Evolutionary conservation across 192 early-diverging fungal species (phyloP).

Genomic region (Kickxella alabastrina): DNA sequence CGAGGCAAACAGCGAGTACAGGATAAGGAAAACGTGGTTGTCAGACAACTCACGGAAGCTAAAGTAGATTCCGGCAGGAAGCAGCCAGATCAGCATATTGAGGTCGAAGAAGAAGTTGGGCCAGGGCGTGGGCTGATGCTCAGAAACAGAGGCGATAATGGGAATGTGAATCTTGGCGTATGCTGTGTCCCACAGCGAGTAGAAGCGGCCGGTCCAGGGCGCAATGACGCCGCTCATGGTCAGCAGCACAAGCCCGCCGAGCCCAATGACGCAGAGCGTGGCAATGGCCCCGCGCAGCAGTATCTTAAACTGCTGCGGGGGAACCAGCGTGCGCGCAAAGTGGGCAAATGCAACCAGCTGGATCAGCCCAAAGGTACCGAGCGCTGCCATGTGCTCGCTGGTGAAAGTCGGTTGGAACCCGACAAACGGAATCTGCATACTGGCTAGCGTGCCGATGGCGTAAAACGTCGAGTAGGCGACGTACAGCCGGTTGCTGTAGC

Average conservation of each 20-base stretch:
- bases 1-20: slow-evolving; percentile 95
- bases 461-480: slow-evolving; percentile 99
- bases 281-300: slow-evolving; percentile 70
- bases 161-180: slow-evolving; percentile 99
- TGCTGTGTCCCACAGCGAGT: slow-evolving; percentile 99
- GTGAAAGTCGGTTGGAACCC: slow-evolving; percentile 97
- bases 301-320: slow-evolving; percentile 79
- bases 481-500: slow-evolving; percentile 89
- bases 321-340: slow-evolving; percentile 72
- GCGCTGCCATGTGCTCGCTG: slow-evolving; percentile 98
- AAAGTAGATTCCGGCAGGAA: slow-evolving; percentile 97
- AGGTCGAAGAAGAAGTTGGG: slow-evolving; percentile 99
- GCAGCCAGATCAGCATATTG: slow-evolving; percentile 90
- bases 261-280: slow-evolving; percentile 47
- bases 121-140: slow-evolving; percentile 99
- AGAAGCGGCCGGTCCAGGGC: slow-evolving; percentile 98
- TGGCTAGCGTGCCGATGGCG: slow-evolving; percentile 88
- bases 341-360: slow-evolving; percentile 95
- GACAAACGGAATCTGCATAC: slow-evolving; percentile 99
- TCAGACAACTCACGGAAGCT: slow-evolving; percentile 93
- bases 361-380: slow-evolving; percentile 93
- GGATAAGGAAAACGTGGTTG: slow-evolving; percentile 96
- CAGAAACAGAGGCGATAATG: slow-evolving; percentile 99
- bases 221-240: slow-evolving; percentile 85
- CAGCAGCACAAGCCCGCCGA: slow-evolving; percentile 64